phyloP scores from a whole-genome alignment of 768 basidiomycete genomes.

The Naematelia encephala region DNA sequence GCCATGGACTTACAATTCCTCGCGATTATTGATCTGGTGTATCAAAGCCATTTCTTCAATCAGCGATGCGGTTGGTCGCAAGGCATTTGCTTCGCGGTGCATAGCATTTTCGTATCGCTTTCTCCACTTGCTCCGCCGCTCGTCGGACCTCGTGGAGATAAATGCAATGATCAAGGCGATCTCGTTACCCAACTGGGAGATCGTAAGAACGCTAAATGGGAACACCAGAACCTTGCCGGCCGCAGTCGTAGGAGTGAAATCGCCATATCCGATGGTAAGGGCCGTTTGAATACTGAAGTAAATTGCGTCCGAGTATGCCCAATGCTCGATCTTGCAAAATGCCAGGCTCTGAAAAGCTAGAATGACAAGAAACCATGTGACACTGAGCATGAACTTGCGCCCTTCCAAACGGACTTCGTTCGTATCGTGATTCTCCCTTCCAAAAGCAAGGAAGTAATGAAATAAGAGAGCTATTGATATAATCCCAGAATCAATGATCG shows the following conservation, averaged over 20 bases:
- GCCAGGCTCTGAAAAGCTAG: conserved; percentile 47
- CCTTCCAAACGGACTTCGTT: conserved; percentile 26
- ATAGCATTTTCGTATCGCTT: conserved; percentile 37
- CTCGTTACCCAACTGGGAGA: conserved; percentile 47
- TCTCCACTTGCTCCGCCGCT: conserved; percentile 41
- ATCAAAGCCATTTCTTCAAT: conserved; percentile 49
- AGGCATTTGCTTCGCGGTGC: conserved; percentile 26
- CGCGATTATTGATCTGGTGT: conserved; percentile 41
- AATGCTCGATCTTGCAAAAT: conserved; percentile 47
- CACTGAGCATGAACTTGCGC: conserved; percentile 41
- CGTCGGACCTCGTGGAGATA: conserved; percentile 32
- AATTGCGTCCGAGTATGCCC: conserved; percentile 42
- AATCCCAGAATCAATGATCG: conserved; percentile 30
- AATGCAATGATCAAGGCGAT: conserved; percentile 45
- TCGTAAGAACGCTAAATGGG: conserved; percentile 48
- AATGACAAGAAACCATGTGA: conserved; percentile 36
- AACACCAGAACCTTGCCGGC: conserved; percentile 40
- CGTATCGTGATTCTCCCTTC: conserved; percentile 10
- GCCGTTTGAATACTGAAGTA: conserved; percentile 18
- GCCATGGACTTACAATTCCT: conserved; percentile 37
- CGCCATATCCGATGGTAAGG: conserved; percentile 41
- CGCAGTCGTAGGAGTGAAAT: conserved; percentile 28
- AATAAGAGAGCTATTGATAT: conserved; percentile 33
- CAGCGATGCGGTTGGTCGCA: conserved; percentile 35
- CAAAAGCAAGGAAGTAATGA: conserved; percentile 38